Percentiles rank a stretch among this genome's conserved stretches.
phyloP scores from a whole-genome alignment of 306 rosid species.

The Notholithocarpus densiflorus region DNA sequence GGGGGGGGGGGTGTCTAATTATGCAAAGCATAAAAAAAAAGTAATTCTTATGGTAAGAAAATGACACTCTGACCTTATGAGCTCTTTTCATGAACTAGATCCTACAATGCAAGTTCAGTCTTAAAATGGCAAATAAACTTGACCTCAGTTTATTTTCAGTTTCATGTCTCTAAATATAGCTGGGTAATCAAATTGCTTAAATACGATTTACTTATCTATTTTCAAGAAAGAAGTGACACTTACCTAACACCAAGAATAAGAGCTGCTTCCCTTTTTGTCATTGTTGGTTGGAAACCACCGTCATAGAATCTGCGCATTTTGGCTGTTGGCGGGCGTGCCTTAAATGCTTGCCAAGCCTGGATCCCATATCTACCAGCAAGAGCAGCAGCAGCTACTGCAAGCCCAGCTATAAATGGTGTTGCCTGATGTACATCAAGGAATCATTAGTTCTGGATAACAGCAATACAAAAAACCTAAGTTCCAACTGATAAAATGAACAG shows the following conservation, averaged over 20 bases:
- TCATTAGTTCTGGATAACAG: slow-evolving; percentile 9
- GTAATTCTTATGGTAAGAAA: background rate
- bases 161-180: background rate
- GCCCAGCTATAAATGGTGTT: slow-evolving; percentile 71
- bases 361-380: slow-evolving; percentile 63
- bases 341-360: slow-evolving; percentile 72
- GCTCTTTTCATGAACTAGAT: background rate
- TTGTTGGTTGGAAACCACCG: slow-evolving; percentile 66
- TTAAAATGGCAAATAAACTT: background rate
- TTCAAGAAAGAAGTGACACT: slow-evolving; percentile 1
- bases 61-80: background rate
- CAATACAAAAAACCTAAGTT: background rate
- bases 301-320: slow-evolving; percentile 57
- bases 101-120: background rate
- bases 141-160: background rate
- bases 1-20: too few species aligned
- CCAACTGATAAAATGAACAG: background rate
- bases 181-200: background rate
- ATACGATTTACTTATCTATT: background rate
- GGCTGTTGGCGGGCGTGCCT: slow-evolving; percentile 52
- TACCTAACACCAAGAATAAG: slow-evolving; percentile 79
- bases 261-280: slow-evolving; percentile 74
- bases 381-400: slow-evolving; percentile 73
- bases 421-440: slow-evolving; percentile 39
- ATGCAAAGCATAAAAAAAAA: background rate